Evolutionary conservation across 306 rosid genomes (phyloP).

Genomic region (Carpinus viminea): DNA sequence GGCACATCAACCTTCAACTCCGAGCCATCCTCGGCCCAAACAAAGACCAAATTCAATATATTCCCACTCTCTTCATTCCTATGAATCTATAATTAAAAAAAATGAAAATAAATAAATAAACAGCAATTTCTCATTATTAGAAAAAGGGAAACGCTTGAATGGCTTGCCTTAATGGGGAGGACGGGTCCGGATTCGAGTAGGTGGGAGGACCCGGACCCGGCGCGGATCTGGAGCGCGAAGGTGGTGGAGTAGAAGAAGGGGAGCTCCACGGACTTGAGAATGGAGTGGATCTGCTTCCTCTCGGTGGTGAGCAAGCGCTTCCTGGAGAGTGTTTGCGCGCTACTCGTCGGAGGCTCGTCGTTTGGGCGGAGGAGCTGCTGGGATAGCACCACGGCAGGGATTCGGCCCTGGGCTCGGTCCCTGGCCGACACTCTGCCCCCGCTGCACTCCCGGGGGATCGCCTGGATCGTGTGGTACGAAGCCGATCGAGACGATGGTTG

Average conservation of each 20-base stretch:
- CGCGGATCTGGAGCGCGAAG: constrained; percentile 88
- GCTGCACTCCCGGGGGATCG: constrained; percentile 71
- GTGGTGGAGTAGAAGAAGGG: constrained; percentile 78
- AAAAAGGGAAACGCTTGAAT: not conserved
- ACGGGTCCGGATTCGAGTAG: constrained; percentile 76
- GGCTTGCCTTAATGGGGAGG: constrained; percentile 73
- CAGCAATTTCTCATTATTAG: not conserved
- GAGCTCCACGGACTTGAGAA: constrained; percentile 52
- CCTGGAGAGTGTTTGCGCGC: constrained; percentile 35
- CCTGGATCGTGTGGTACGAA: constrained; percentile 81
- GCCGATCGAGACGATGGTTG: constrained; percentile 16
- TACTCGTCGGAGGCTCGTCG: not conserved
- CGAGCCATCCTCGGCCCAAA: constrained; percentile 89
- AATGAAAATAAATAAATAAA: not conserved
- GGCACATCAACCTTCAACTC: constrained; percentile 85
- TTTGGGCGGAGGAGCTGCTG: constrained; percentile 54
- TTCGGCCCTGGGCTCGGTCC: constrained; percentile 81
- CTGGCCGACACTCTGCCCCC: constrained; percentile 59
- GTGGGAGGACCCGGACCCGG: constrained; percentile 88
- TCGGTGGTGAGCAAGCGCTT: constrained; percentile 78
- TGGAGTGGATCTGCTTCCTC: constrained; percentile 77
- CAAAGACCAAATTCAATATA: constrained; percentile 81
- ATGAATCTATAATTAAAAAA: constrained; percentile 53
- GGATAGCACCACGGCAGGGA: constrained; percentile 77
- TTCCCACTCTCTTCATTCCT: constrained; percentile 66